Evolutionary conservation across 2,329 filamentous ascomycete genomes (phyloP), one percentile per base, ranked within the genome.

Genomic region (Xylariaceae sp.): DNA sequence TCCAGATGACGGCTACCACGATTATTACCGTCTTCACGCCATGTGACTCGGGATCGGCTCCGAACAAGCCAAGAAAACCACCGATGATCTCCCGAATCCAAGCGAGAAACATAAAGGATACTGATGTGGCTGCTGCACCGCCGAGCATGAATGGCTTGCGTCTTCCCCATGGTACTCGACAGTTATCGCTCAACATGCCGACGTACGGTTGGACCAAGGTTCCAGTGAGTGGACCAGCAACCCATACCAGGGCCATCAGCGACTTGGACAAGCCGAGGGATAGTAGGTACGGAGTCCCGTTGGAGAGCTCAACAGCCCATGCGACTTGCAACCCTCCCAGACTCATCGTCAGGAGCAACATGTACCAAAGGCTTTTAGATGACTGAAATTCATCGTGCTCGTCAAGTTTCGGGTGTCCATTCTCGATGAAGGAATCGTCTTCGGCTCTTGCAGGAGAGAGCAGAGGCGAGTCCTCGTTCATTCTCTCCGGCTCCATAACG

Each of bases 221-320:
- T 46, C 90, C 90, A 1, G 89, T 90, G 57, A 95, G 76, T 18
- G 90, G 90, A 0, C 90, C 90, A 12, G 89, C 89, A 61, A 93
- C 90, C 90, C 90, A 95, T 37, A 93, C 90, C 62, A 93, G 80
- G 18, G 90, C 89, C 79, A 93, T 89, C 43, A 93, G 75, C 40
- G 89, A 89, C 76, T 93, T 93, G 80, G 87, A 91, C 73, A 95
- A 81, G 10, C 90, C 90, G 26, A 95, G 82, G 1, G 90, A 92
- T 41, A 93, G 77, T 41, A 95, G 77, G 69, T 89, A 95, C 5
- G 90, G 90, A 50, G 93, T 96, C 65, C 93, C 93, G 77, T 96
- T 93, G 51, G 92, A 96, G 42, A 96, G 81, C 74, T 98, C 93
- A 42, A 96, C 92, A 1, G 93, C 93, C 93, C 93, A 98, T 23